phyloP scores from a whole-genome alignment of 352 stramenopile genomes.

The Blastocystis sp. region DNA sequence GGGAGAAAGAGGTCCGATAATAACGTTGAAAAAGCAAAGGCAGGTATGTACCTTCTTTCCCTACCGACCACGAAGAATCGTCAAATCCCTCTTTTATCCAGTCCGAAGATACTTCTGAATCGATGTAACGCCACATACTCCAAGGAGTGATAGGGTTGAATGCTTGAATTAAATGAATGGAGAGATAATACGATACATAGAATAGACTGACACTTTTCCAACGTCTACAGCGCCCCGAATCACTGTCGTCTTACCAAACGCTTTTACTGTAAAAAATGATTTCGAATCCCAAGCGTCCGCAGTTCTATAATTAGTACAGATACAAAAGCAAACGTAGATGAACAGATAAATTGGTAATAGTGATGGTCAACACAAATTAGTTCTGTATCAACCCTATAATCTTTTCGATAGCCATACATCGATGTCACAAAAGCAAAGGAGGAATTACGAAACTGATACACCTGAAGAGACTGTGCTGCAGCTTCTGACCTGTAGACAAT shows the following conservation, averaged over 20 bases:
- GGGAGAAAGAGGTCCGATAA: not conserved
- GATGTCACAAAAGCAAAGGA: not conserved
- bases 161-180: not conserved
- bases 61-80: not conserved
- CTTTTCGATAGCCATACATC: slow-evolving; percentile 25
- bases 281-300: not conserved
- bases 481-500: not conserved
- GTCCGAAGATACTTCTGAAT: not conserved
- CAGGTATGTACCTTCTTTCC: not conserved
- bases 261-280: slow-evolving; percentile 34
- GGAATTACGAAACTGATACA: not conserved
- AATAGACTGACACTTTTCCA: not conserved
- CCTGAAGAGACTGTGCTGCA: not conserved
- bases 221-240: slow-evolving; percentile 15
- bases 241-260: slow-evolving; percentile 6
- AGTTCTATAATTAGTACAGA: not conserved
- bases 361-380: not conserved
- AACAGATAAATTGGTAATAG: slow-evolving; percentile 1
- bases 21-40: not conserved
- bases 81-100: not conserved
- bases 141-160: not conserved
- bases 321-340: not conserved
- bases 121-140: not conserved
- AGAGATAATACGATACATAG: not conserved
- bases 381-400: not conserved